These are phyloP conservation scores for Ceriops decandra DNA, from an alignment of 345 rosid genomes.

Conservation along the genomic window DNA sequence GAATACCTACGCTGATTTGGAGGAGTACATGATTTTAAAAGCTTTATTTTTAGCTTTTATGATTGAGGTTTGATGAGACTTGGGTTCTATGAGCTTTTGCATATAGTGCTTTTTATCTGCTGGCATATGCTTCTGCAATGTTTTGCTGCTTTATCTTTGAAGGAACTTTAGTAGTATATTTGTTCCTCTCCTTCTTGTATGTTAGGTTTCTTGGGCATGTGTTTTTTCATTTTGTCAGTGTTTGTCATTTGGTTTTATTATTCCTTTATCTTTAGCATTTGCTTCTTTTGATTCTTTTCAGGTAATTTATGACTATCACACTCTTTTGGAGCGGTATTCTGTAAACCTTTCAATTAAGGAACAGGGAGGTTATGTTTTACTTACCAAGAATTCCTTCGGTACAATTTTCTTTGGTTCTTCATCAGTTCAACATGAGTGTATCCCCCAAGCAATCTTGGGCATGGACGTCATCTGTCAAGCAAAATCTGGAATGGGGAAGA, in stretches of 20 bases:
- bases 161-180: no score
- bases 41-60: no score
- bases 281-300: conserved; percentile 22
- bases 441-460: conserved; percentile 97
- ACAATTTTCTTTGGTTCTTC: conserved; percentile 81
- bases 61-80: no score
- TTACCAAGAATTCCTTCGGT: conserved; percentile 65
- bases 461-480: conserved; percentile 99
- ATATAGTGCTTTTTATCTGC: no score
- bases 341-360: conserved; percentile 62
- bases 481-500: conserved; percentile 99
- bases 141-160: no score
- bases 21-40: no score
- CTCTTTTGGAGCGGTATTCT: conserved; percentile 60
- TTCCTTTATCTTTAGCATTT: background rate
- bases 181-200: no score
- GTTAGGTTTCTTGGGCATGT: no score
- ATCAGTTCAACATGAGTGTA: conserved; percentile 98
- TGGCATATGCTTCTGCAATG: no score
- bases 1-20: no score
- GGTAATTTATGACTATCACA: conserved; percentile 55
- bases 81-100: no score
- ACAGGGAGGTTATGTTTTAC: conserved; percentile 65
- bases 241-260: background rate
- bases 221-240: background rate